A percentile compares a stretch with the other conserved stretches of the same genome.
Evolutionary conservation across 2,329 filamentous ascomycete species (phyloP).

Genomic region (Colletotrichum horii): DNA sequence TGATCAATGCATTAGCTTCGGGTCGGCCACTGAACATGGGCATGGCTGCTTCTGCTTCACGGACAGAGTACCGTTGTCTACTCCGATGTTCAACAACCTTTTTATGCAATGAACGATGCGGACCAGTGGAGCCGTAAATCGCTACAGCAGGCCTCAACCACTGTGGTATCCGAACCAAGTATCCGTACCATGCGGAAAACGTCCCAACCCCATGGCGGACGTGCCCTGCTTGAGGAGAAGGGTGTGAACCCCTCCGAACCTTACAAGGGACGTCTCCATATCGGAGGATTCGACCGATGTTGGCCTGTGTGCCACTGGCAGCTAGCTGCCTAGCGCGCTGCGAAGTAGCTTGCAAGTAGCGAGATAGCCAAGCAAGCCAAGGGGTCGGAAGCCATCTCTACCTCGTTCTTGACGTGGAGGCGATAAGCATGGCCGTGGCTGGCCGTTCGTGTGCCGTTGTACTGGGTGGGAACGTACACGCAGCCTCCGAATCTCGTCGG

Average conservation of each 20-base stretch:
- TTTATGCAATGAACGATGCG: background rate
- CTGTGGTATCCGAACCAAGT: background rate
- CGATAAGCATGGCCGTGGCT: background rate
- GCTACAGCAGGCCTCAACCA: background rate
- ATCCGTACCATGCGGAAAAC: slow-evolving; percentile 11
- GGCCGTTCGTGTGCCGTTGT: background rate
- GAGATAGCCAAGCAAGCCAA: background rate
- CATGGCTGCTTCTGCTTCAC: background rate
- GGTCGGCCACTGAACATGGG: background rate
- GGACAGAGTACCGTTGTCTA: background rate
- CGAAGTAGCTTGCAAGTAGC: background rate
- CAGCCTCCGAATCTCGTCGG: background rate
- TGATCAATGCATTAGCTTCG: background rate
- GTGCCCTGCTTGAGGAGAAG: background rate
- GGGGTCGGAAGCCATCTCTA: background rate
- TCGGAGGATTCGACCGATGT: background rate
- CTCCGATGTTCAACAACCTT: background rate
- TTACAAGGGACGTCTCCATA: slow-evolving; percentile 6
- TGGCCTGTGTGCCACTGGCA: slow-evolving; percentile 1
- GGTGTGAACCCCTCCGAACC: background rate
- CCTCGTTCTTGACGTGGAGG: background rate
- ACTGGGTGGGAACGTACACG: background rate
- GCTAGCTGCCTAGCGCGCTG: background rate
- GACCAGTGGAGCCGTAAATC: background rate
- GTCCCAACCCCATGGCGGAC: slow-evolving; percentile 11